Conservation (phyloP, 305 asterid species). For the Fraxinus floribunda region DNA sequence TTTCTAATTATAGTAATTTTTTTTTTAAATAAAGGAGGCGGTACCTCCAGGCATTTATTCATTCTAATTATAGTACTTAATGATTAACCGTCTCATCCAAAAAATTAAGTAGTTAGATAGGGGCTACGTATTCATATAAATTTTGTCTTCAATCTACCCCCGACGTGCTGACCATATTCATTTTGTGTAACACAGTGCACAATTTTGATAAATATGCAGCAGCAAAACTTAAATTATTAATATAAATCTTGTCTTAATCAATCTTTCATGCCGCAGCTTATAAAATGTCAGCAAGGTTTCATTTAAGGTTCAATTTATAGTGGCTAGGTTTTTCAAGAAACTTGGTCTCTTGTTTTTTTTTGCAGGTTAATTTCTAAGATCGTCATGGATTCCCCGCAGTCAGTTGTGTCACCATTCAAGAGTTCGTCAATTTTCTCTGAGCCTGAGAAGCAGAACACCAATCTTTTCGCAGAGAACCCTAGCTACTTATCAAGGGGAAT, state of each 20-base stretch:
- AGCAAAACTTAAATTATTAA: not conserved
- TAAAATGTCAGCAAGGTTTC: not conserved
- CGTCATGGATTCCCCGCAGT: conserved; percentile 48
- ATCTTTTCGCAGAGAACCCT: conserved; percentile 28
- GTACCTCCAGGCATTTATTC: no score
- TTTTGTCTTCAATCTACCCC: not conserved
- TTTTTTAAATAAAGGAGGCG: no score
- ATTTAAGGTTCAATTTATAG: not conserved
- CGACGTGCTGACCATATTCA: not conserved
- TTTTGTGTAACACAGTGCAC: not conserved
- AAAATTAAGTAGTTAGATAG: not conserved
- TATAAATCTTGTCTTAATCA: not conserved
- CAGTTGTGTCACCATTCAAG: conserved; percentile 46
- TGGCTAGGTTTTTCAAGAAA: not conserved
- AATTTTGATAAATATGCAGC: not conserved
- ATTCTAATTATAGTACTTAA: no score
- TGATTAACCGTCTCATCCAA: not conserved
- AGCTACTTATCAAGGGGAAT: conserved; percentile 25
- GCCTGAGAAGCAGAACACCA: conserved; percentile 39
- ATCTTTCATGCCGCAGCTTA: not conserved
- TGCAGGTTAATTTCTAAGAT: not conserved
- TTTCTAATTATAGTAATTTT: not conserved
- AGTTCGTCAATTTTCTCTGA: conserved; percentile 30
- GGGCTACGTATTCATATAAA: not conserved
- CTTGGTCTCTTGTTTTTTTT: not conserved